Base-by-base conservation (phyloP, 345 rosid species). In the Camelina hispida region DNA sequence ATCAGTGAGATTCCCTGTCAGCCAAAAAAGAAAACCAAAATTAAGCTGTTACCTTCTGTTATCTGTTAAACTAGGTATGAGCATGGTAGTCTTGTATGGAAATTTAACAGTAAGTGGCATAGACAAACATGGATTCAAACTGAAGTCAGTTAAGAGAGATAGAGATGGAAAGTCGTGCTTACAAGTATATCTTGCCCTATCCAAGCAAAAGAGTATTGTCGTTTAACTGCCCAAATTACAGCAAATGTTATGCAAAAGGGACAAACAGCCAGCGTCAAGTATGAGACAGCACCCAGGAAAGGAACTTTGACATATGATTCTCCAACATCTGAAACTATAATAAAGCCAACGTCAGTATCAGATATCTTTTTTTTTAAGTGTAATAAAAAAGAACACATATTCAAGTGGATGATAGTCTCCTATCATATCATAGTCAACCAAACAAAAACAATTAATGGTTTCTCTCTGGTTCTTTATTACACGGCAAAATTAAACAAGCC, bases 181-280 rank as follows among this genome's bases (percentile, higher is more conserved):
- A 95, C 97, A 83, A 95, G 99, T 79, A 95, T 87, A 81, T 95
- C 97, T 95, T 95, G 97, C 68, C 97, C 99, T 79, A 95, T 95
- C 97, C 97, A 95, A 78, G 99, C 97, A 78, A 81, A 85, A 40
- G 92, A 77, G 81, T 59, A 59, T 61, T 63, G 84, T 22, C 97
- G 93, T 71, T 70, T 82, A 50, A 87, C 84, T 72, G 96, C 97
- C 99, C 99, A 95, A 42, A 88, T 76, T 66, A 88, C 93, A 66
- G 99, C 85, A 90, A 89, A 95, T 61, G 91, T 79, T 78, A 92
- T 78, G 91, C 99, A 95, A 84, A 92, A 89, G 58, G 99, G 99
- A 69, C 90, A 87, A 77, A 88, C 86, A 20, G 88, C 97, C 77
- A 92, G 78, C 11, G 99, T 92, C 81, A 95, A 85, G 80, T 90